Percentiles rank a stretch among this genome's conserved stretches.
phyloP scores from a whole-genome alignment of 2,329 filamentous ascomycete genomes.

The Phyllosticta citrichinensis region DNA sequence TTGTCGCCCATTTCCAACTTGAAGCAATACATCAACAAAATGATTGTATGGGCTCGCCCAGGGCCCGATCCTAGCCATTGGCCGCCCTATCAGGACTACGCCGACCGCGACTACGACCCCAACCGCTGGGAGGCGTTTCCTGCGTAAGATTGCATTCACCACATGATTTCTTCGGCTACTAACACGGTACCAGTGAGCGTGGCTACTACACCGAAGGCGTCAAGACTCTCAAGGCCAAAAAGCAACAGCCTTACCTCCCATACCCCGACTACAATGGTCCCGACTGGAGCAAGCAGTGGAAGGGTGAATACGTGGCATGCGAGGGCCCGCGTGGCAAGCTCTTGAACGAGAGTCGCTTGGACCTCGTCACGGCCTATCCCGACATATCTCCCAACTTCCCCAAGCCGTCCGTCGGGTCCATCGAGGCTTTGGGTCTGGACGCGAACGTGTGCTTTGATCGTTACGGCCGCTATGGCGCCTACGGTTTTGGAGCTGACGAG shows the following conservation, averaged over 20 bases:
- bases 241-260: conserved; percentile 54
- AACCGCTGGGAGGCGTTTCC: conserved; percentile 39
- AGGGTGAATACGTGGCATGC: conserved; percentile 54
- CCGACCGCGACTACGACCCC: conserved; percentile 35
- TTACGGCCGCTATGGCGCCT: conserved; percentile 42
- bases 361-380: conserved; percentile 53
- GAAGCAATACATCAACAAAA: conserved; percentile 30
- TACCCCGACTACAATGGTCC: conserved; percentile 61
- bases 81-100: conserved; percentile 35
- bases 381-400: conserved; percentile 41
- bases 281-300: conserved; percentile 47
- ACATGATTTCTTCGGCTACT: neutral
- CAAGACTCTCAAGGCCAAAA: conserved; percentile 11
- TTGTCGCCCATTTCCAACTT: conserved; percentile 14
- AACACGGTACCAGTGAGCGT: neutral
- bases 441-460: conserved; percentile 55
- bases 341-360: conserved; percentile 47
- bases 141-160: conserved; percentile 17
- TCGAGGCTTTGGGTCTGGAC: conserved; percentile 29
- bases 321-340: conserved; percentile 46
- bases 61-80: conserved; percentile 27
- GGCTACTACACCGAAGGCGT: conserved; percentile 1
- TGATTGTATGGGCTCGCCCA: conserved; percentile 33
- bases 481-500: conserved; percentile 45
- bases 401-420: conserved; percentile 26